phyloP scores from a whole-genome alignment of 176 grass and related monocot species.

The Oryza meridionalis region DNA sequence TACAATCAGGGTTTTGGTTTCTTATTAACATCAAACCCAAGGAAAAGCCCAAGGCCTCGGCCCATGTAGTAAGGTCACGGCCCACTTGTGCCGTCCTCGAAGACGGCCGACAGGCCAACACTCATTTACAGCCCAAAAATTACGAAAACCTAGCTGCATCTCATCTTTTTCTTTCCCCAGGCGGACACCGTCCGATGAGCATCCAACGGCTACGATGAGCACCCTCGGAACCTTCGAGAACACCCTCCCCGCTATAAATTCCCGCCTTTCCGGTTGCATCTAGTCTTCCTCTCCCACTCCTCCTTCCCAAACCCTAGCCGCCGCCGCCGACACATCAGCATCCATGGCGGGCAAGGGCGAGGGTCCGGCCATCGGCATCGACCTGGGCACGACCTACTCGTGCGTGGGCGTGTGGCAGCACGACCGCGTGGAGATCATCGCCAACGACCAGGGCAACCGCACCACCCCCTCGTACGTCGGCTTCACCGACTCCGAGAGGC shows the following conservation, averaged over 20 bases:
- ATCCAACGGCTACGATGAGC: neutral
- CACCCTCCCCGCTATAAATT: conserved; percentile 19
- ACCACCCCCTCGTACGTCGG: conserved; percentile 67
- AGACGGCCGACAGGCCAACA: too few species aligned
- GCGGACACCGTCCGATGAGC: neutral
- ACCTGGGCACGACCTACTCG: conserved; percentile 71
- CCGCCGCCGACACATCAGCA: conserved; percentile 1
- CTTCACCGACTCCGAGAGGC: conserved; percentile 60
- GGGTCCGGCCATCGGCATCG: conserved; percentile 69
- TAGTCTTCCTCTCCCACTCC: neutral
- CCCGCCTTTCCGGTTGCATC: neutral
- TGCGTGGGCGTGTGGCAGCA: conserved; percentile 81
- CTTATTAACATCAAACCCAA: too few species aligned
- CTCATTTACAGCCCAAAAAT: neutral
- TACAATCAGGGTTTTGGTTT: too few species aligned
- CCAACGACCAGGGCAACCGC: conserved; percentile 68
- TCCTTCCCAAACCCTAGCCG: conserved; percentile 33
- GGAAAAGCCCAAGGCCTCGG: too few species aligned
- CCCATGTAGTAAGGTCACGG: too few species aligned
- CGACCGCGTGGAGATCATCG: conserved; percentile 74
- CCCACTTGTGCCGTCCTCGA: too few species aligned
- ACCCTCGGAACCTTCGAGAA: conserved; percentile 23
- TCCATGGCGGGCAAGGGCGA: conserved; percentile 53
- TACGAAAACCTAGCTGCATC: neutral
- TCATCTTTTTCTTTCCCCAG: too few species aligned